These are phyloP conservation scores for Colletotrichum scovillei DNA, from an alignment of 2,329 filamentous ascomycete species.

Conservation along the genomic window DNA sequence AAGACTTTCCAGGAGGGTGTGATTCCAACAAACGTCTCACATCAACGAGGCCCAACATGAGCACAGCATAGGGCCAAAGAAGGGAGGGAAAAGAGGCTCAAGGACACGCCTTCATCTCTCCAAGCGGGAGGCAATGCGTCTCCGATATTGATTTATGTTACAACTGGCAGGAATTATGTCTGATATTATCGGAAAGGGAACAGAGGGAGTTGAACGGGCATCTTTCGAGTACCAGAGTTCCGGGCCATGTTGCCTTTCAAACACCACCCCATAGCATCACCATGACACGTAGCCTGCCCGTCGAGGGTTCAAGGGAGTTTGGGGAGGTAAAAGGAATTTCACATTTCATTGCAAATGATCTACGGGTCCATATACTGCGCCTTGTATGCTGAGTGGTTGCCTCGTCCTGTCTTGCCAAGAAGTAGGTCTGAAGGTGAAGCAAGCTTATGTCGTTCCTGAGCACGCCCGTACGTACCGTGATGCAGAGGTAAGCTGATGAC, in stretches of 20 bases:
- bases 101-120: background rate
- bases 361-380: background rate
- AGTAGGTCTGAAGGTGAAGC: background rate
- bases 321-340: background rate
- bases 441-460: background rate
- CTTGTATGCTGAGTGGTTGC: background rate
- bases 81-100: background rate
- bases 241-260: background rate
- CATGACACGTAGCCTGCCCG: background rate
- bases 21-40: background rate
- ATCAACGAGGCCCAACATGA: background rate
- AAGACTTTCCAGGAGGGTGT: background rate
- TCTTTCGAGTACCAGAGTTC: background rate
- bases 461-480: background rate
- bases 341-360: background rate
- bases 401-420: slow-evolving; percentile 5
- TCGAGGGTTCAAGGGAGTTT: background rate
- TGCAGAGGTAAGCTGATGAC: background rate
- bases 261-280: background rate
- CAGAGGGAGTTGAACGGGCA: slow-evolving; percentile 7
- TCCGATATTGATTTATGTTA: background rate
- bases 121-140: background rate
- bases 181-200: background rate
- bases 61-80: background rate
- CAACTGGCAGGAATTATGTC: background rate